A percentile compares a stretch with the other conserved stretches of the same genome.
These are phyloP conservation scores for Metschnikowia continentalis DNA, from an alignment of 805 yeast species.

Conservation along the genomic window DNA sequence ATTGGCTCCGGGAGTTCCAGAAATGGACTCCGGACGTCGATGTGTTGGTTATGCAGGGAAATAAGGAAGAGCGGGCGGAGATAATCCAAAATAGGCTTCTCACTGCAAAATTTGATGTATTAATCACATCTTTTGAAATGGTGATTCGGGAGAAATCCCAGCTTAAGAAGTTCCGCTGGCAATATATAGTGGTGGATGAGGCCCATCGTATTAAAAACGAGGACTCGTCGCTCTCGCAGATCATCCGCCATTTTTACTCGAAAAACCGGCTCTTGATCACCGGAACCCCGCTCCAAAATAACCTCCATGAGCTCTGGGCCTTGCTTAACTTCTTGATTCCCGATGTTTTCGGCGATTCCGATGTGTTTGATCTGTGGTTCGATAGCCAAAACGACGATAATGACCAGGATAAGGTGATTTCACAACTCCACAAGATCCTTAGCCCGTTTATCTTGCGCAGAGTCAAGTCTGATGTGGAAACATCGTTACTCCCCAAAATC, in stretches of 20 bases:
- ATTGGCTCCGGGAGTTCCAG: constrained; percentile 92
- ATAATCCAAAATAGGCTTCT: constrained; percentile 57
- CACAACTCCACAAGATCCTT: constrained; percentile 82
- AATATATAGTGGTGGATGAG: constrained; percentile 89
- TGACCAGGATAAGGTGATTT: constrained; percentile 74
- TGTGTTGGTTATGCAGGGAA: constrained; percentile 82
- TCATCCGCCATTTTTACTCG: constrained; percentile 83
- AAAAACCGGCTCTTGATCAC: constrained; percentile 82
- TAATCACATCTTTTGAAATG: constrained; percentile 90
- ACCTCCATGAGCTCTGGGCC: constrained; percentile 95
- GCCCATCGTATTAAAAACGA: constrained; percentile 97
- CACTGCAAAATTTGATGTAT: constrained; percentile 80
- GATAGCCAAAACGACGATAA: constrained; percentile 39
- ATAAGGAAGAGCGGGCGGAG: constrained; percentile 69
- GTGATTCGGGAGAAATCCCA: constrained; percentile 83
- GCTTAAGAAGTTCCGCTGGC: constrained; percentile 84
- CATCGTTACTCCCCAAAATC: constrained; percentile 81
- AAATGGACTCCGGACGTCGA: constrained; percentile 96
- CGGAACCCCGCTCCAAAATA: constrained; percentile 95
- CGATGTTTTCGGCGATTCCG: constrained; percentile 90
- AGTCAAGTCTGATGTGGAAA: constrained; percentile 90
- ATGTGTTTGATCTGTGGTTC: constrained; percentile 90
- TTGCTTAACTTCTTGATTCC: constrained; percentile 84
- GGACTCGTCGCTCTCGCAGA: constrained; percentile 86
- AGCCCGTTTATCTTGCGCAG: constrained; percentile 86